Evolutionary conservation across 78 protist genomes (phyloP), one percentile per base, ranked within the genome.

Genomic region (Chrysochromulina parva): DNA sequence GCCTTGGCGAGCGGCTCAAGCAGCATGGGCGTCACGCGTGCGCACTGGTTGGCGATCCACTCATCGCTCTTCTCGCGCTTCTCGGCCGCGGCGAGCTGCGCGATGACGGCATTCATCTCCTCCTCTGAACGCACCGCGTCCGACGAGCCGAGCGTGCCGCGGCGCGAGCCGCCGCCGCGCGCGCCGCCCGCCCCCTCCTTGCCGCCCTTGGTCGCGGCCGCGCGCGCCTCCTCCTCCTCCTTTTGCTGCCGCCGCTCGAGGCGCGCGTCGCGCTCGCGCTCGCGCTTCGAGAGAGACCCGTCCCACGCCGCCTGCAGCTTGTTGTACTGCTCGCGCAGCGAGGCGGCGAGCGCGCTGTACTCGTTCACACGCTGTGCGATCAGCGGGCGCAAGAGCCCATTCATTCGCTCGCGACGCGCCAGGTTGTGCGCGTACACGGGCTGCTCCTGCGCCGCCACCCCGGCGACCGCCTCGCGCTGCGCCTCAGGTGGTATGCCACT

Each of bases 261-360:
- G 24, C 82, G 82, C n/a, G 38, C 48, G 38, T 74, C 82, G 82
- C 82, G 82, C 57, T 74, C 82, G 55, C 82, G 82, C 82, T 74
- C 82, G 13, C 82, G 13, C 82, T 48, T 28, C 28, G 55, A 16
- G 28, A 19, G 9, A 16, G 57, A 9, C 13, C 14, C 57, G 57
- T 74, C 82, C 53, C 57, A 74, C 57, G 11, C 57, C 26, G 26
- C 24, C 82, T 74, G 53, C 57, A 74, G 53, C 82, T 74, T 20
- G 82, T 3, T 2, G 82, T 17, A 74, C 28, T 19, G 5, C 4
- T 1, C 13, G 26, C 82, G 82, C 3, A 74, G 55, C 82, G 38
- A 26, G 17, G 55, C 55, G 57, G 5, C 14, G 55, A 1, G 3
- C 57, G 54, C 22, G 55, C 2, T 57, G n/a, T 11, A 22, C 24